Evolutionary conservation across 352 stramenopile genomes (phyloP).

Genomic region (Pythium scleroteichum): DNA sequence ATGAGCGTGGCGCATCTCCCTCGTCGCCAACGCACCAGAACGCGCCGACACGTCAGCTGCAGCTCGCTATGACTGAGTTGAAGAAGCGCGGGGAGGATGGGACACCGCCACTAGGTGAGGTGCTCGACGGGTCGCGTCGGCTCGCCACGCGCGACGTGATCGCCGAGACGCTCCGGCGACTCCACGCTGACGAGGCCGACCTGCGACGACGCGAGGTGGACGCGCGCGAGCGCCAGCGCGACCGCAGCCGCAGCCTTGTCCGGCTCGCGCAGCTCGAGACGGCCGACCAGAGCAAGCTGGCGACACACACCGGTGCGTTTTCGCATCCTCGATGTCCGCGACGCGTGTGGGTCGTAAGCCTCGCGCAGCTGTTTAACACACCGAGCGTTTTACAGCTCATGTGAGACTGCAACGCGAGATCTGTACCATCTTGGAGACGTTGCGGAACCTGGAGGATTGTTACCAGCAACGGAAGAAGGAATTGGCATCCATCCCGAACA

Average conservation of each 20-base stretch:
- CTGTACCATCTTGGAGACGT: conserved; percentile 33
- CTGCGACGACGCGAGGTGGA: conserved; percentile 24
- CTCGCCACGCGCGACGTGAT: conserved; percentile 29
- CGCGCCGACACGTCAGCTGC: conserved; percentile 14
- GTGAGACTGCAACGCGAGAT: conserved; percentile 39
- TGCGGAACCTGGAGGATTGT: conserved; percentile 34
- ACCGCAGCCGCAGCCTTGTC: conserved; percentile 50
- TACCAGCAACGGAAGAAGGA: conserved; percentile 54
- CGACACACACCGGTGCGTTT: conserved; percentile 37
- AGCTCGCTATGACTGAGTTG: conserved; percentile 12
- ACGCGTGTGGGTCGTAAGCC: conserved; percentile 1
- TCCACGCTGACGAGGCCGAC: conserved; percentile 18
- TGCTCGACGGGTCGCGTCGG: background rate
- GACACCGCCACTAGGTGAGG: background rate
- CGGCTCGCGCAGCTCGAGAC: conserved; percentile 55
- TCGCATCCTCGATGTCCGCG: background rate
- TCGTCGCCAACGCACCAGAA: conserved; percentile 9
- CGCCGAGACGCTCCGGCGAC: conserved; percentile 35
- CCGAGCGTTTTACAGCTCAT: conserved; percentile 30
- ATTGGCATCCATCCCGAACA: conserved; percentile 47
- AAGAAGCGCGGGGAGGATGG: conserved; percentile 26
- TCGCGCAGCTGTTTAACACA: background rate
- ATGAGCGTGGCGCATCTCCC: conserved; percentile 3
- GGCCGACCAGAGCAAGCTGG: conserved; percentile 34
- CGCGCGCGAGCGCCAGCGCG: conserved; percentile 29